These are phyloP conservation scores for Colletotrichum sp. DNA, from an alignment of 2,329 filamentous ascomycete species.

Conservation along the genomic window DNA sequence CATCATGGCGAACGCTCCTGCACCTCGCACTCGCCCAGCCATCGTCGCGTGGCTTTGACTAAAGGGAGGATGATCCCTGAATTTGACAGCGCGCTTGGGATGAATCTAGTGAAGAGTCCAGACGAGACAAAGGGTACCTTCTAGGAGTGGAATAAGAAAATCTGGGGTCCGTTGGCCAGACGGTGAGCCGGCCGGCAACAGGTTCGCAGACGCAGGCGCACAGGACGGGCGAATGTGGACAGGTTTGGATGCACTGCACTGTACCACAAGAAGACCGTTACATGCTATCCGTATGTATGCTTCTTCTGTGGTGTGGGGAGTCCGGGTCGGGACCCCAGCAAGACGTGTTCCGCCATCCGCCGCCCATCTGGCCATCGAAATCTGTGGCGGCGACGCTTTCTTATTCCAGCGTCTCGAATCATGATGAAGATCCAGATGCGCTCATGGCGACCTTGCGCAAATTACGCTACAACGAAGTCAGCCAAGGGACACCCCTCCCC, in stretches of 20 bases:
- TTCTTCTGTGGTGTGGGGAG: not conserved
- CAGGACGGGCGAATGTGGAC: not conserved
- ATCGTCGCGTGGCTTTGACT: constrained; percentile 16
- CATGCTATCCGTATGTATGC: not conserved
- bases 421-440: constrained; percentile 17
- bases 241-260: not conserved
- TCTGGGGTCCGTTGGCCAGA: constrained; percentile 6
- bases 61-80: constrained; percentile 12
- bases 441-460: constrained; percentile 5
- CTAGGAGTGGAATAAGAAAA: constrained; percentile 11
- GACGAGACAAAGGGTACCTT: not conserved
- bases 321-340: not conserved
- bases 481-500: not conserved
- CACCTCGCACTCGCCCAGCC: constrained; percentile 8
- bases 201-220: constrained; percentile 5
- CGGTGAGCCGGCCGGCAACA: not conserved
- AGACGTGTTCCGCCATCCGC: not conserved
- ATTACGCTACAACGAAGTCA: not conserved
- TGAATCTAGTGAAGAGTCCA: constrained; percentile 15
- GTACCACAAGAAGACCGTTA: constrained; percentile 11
- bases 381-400: constrained; percentile 17
- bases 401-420: constrained; percentile 16
- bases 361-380: constrained; percentile 10
- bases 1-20: constrained; percentile 17
- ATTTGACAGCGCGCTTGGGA: constrained; percentile 1